Conservation (phyloP, 345 rosid species). For the Anastatica hierochuntica region DNA sequence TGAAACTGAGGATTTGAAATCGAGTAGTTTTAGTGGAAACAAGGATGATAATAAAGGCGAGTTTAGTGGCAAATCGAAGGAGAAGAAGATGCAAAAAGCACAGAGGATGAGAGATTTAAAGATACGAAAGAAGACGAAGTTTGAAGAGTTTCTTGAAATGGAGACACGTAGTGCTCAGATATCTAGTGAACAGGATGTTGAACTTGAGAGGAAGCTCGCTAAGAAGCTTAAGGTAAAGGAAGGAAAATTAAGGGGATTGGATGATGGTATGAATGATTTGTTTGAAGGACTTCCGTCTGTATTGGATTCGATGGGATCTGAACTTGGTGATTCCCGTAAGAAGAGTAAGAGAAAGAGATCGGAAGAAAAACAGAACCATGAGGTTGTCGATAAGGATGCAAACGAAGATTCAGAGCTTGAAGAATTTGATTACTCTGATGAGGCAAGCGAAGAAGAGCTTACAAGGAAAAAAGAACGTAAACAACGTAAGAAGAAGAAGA, state of each 20-base stretch:
- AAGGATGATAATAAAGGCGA: not conserved
- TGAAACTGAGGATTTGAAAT: conserved; percentile 7
- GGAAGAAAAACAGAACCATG: conserved; percentile 21
- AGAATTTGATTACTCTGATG: conserved; percentile 20
- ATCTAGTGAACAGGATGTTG: conserved; percentile 44
- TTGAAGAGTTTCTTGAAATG: conserved; percentile 63
- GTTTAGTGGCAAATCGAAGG: conserved; percentile 7
- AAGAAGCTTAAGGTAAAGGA: conserved; percentile 76
- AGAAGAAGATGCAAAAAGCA: conserved; percentile 20
- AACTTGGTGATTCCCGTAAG: conserved; percentile 24
- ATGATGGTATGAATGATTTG: conserved; percentile 51
- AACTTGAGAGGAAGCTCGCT: conserved; percentile 68
- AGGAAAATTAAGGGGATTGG: conserved; percentile 52
- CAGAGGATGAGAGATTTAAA: conserved; percentile 30
- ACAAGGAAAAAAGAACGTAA: conserved; percentile 10
- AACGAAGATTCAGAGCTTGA: conserved; percentile 15
- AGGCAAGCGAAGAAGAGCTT: conserved; percentile 20
- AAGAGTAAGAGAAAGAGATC: conserved; percentile 34
- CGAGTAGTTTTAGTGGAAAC: conserved; percentile 7
- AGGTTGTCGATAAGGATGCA: conserved; percentile 12
- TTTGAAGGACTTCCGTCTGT: conserved; percentile 42
- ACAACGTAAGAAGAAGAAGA: conserved; percentile 22
- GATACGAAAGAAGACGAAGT: conserved; percentile 42
- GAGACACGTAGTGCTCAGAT: conserved; percentile 26
- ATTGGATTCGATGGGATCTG: conserved; percentile 30